phyloP scores from a whole-genome alignment of 768 basidiomycete genomes.

The Phaffia tasmanica region DNA sequence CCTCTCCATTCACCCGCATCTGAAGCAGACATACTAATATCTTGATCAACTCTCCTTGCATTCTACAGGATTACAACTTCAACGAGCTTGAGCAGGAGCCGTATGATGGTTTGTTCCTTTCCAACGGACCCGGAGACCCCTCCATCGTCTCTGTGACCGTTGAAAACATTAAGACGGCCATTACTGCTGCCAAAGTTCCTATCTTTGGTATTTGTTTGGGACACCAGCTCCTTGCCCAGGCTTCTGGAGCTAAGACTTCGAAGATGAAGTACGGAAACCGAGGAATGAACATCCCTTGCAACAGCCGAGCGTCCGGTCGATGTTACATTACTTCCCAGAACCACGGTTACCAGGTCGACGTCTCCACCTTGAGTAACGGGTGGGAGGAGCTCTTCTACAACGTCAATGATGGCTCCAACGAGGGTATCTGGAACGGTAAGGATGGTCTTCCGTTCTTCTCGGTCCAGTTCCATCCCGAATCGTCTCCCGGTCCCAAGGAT shows the following conservation, averaged over 20 bases:
- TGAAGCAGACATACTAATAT: no score
- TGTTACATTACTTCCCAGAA: constrained; percentile 99
- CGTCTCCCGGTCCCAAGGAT: constrained; percentile 89
- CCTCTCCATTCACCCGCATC: not conserved
- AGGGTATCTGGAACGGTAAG: constrained; percentile 85
- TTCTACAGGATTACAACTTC: constrained; percentile 63
- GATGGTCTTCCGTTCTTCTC: constrained; percentile 81
- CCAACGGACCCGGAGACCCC: constrained; percentile 96
- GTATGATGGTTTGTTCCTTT: constrained; percentile 90
- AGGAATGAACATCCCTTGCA: constrained; percentile 97
- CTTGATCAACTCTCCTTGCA: constrained; percentile 4
- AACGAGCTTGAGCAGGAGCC: constrained; percentile 51
- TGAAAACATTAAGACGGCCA: constrained; percentile 53
- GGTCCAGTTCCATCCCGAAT: constrained; percentile 98
- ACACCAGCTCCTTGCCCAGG: constrained; percentile 90
- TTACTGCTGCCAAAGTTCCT: constrained; percentile 48
- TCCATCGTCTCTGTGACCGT: constrained; percentile 68
- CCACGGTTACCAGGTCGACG: constrained; percentile 93
- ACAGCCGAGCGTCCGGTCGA: constrained; percentile 78
- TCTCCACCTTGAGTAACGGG: constrained; percentile 57
- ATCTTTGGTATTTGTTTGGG: constrained; percentile 99
- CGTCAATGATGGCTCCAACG: constrained; percentile 94
- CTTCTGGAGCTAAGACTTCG: constrained; percentile 82
- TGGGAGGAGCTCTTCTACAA: constrained; percentile 95
- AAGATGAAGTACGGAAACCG: constrained; percentile 99